phyloP scores from a whole-genome alignment of 371 early-diverging fungal species.

The Mucor racemosus region DNA sequence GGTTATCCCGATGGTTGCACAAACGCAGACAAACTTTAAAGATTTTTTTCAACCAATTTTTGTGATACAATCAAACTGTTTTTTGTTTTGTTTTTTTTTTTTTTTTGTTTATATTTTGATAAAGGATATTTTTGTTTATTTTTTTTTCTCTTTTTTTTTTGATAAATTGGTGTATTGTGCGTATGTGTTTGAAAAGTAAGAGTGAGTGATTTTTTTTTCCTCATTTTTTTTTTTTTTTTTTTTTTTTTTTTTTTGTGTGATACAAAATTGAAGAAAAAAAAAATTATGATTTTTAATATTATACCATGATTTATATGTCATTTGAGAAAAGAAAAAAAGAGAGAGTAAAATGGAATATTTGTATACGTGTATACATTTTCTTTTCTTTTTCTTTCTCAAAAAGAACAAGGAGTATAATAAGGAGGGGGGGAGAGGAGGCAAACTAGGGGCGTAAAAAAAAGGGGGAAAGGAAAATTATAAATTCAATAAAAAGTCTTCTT shows the following conservation, averaged over 20 bases:
- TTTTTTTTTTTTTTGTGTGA: slow-evolving; percentile 1
- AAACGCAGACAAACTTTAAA: background rate
- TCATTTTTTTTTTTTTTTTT: background rate
- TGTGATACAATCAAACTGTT: background rate
- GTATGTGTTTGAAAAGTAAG: no score
- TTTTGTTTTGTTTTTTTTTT: background rate
- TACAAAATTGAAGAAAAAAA: slow-evolving; percentile 1
- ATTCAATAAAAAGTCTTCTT: slow-evolving; percentile 11
- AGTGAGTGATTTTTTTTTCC: background rate
- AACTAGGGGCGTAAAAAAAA: slow-evolving; percentile 2
- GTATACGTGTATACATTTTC: slow-evolving; percentile 1
- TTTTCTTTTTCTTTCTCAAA: background rate
- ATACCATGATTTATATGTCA: no score
- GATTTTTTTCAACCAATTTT: background rate
- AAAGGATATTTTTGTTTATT: background rate
- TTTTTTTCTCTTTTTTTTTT: background rate
- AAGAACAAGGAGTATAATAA: background rate
- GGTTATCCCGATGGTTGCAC: slow-evolving; percentile 1
- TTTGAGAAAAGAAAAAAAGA: no score
- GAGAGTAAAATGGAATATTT: background rate
- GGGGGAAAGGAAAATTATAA: slow-evolving; percentile 4
- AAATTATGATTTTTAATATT: background rate
- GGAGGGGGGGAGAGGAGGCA: background rate
- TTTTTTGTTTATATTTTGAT: background rate
- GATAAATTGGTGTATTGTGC: background rate